Evolutionary conservation across 768 basidiomycete species (phyloP), one percentile per base, ranked within the genome.

Genomic region (Tulasnella sp.): DNA sequence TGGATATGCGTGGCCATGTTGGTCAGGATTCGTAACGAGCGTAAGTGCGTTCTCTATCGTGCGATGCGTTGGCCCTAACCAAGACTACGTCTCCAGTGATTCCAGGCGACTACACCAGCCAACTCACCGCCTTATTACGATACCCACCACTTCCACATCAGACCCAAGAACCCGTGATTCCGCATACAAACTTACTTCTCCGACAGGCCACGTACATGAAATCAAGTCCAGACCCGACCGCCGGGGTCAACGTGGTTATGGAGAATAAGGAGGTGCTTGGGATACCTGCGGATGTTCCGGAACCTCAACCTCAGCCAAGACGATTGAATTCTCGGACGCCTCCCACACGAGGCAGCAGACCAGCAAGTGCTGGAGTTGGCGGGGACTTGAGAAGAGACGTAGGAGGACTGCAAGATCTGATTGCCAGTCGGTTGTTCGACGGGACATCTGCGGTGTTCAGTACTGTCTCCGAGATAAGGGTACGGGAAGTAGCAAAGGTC

Each of bases 1-100:
- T 96, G 93, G 92, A 86, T 97, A 73, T 96, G 94, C 82, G 91
- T 98, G 26, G 93, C 95, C 1, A 96, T 99, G 96, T 88, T 99
- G 23, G 89, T 99, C 77, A 91, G 98, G 75, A 94, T 98, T 81
- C 91, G 98, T 71, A 95, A 95, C 82, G 88, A 93, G 82, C 84
- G 96, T 95, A 81, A 85, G 94, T 85, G 32, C 35, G 55, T 29
- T 18, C 2, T 69, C 15, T 32, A 44, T 32, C 15, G 20, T 15
- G 42, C 55, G 40, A 35, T 4, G 74, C 73, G 46, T 15, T 18
- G 71, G 10, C 29, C 9, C n/a, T 57, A n/a, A 39, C 51, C 51
- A 67, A 26, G 9, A 69, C 26, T 2, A 42, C 46, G 11, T 16
- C 40, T 67, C 39, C 82, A 97, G 96, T 98, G 61, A 90, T 96